Conservation (phyloP, 768 basidiomycete species). For the Candolleomyces efflorescens region DNA sequence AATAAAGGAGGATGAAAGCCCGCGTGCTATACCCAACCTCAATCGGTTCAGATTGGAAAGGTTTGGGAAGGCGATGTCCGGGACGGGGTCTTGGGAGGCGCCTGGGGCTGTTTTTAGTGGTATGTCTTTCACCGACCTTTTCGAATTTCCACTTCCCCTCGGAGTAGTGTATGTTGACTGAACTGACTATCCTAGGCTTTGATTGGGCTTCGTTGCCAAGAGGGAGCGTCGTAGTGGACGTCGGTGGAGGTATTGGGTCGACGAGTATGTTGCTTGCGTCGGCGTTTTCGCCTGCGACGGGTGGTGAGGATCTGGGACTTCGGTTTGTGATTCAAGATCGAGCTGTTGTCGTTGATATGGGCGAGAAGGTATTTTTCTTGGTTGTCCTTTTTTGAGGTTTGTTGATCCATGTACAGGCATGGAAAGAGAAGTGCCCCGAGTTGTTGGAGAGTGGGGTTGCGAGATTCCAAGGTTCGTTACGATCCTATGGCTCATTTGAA, state of each 20-base stretch:
- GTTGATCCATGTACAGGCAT: constrained; percentile 10
- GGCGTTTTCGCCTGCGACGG: constrained; percentile 24
- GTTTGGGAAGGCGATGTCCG: constrained; percentile 75
- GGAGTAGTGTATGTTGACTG: neutral
- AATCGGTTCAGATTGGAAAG: constrained; percentile 56
- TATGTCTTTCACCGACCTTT: no score
- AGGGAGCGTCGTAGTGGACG: constrained; percentile 57
- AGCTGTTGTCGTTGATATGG: constrained; percentile 47
- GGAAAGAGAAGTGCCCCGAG: constrained; percentile 18
- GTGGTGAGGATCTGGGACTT: constrained; percentile 18
- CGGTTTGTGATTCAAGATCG: constrained; percentile 63
- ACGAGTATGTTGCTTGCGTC: constrained; percentile 29
- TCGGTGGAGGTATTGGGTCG: constrained; percentile 66
- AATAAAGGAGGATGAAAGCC: no score
- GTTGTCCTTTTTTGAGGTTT: neutral
- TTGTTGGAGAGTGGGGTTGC: constrained; percentile 23
- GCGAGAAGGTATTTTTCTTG: constrained; percentile 31
- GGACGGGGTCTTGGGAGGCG: constrained; percentile 67
- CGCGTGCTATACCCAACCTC: constrained; percentile 19
- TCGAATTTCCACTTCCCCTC: no score
- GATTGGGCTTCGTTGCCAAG: constrained; percentile 49
- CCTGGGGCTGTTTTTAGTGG: constrained; percentile 57
- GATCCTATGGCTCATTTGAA: no score
- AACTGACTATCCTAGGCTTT: constrained; percentile 39
- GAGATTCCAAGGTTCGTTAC: constrained; percentile 22